A percentile compares a stretch with the other conserved stretches of the same genome.
Conservation (phyloP, 1,139 yeast genomes). For the Sugiyamaella neomexicana region DNA sequence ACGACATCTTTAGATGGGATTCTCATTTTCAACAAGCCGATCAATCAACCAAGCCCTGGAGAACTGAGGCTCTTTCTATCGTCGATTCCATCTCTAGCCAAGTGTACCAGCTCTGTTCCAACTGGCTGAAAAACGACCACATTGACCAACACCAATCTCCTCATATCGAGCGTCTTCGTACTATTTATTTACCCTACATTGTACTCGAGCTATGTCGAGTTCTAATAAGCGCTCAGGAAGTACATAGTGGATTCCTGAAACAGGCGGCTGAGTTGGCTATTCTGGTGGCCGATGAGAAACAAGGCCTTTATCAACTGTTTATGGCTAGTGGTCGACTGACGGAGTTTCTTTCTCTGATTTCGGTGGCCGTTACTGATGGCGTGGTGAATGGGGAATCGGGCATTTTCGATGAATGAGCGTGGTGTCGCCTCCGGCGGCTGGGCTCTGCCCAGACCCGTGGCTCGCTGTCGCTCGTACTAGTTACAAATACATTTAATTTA, state of each 20-base stretch:
- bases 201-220: constrained; percentile 62
- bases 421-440: not conserved
- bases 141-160: constrained; percentile 13
- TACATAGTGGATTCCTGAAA: constrained; percentile 43
- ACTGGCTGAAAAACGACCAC: constrained; percentile 29
- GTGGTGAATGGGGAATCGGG: constrained; percentile 36
- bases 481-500: constrained; percentile 43
- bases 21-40: constrained; percentile 19
- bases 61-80: constrained; percentile 22
- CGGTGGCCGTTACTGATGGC: constrained; percentile 57
- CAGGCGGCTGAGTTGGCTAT: constrained; percentile 62
- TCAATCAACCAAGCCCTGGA: constrained; percentile 18
- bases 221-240: constrained; percentile 44
- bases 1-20: constrained; percentile 30
- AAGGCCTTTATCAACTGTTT: constrained; percentile 55
- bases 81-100: constrained; percentile 23
- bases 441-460: not conserved
- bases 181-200: constrained; percentile 71
- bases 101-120: constrained; percentile 25
- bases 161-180: constrained; percentile 46
- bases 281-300: constrained; percentile 52
- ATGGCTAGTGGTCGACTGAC: constrained; percentile 58
- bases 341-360: constrained; percentile 60
- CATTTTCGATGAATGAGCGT: constrained; percentile 26
- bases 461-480: not conserved